A percentile compares a stretch with the other conserved stretches of the same genome.
These are phyloP conservation scores for Botryosphaeria agaves DNA, from an alignment of 2,329 filamentous ascomycete genomes.

Conservation along the genomic window DNA sequence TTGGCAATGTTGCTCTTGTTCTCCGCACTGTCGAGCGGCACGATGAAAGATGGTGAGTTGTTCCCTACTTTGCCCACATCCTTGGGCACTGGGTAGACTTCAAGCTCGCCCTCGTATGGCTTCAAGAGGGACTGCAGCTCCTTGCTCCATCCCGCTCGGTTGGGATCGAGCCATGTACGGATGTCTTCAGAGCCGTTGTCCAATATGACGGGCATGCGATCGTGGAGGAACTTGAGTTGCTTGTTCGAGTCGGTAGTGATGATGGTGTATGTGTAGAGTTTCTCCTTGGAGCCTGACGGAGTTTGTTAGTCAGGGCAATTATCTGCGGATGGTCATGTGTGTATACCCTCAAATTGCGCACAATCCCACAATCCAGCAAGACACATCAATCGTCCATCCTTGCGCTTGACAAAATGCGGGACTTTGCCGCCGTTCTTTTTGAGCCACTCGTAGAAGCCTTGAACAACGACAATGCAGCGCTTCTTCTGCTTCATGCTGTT, in stretches of 20 bases:
- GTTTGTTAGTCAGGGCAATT: conserved; percentile 3
- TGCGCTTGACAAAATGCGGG: conserved; percentile 68
- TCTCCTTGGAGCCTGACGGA: conserved; percentile 40
- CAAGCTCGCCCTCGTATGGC: conserved; percentile 62
- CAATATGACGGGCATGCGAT: conserved; percentile 89
- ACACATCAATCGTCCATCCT: conserved; percentile 70
- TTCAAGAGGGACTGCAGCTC: conserved; percentile 66
- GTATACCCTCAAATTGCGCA: conserved; percentile 56
- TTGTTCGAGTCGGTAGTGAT: conserved; percentile 80
- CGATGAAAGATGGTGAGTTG: conserved; percentile 65
- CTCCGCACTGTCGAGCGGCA: conserved; percentile 67
- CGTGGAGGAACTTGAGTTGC: conserved; percentile 73
- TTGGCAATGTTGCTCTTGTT: conserved; percentile 92
- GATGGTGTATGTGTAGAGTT: conserved; percentile 77
- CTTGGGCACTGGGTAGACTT: conserved; percentile 71
- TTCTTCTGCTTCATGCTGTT: conserved; percentile 77
- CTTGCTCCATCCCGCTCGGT: conserved; percentile 51
- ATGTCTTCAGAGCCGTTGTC: conserved; percentile 57
- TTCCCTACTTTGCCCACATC: conserved; percentile 93
- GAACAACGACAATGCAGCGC: conserved; percentile 70
- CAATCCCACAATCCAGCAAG: conserved; percentile 89
- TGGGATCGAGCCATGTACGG: conserved; percentile 63
- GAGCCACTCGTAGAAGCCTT: conserved; percentile 95
- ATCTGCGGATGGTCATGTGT: not conserved
- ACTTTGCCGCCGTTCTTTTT: conserved; percentile 59